Percentiles rank a stretch among this genome's conserved stretches.
Conservation (phyloP, 192 early-diverging fungal genomes). For the Coemansia erecta region DNA sequence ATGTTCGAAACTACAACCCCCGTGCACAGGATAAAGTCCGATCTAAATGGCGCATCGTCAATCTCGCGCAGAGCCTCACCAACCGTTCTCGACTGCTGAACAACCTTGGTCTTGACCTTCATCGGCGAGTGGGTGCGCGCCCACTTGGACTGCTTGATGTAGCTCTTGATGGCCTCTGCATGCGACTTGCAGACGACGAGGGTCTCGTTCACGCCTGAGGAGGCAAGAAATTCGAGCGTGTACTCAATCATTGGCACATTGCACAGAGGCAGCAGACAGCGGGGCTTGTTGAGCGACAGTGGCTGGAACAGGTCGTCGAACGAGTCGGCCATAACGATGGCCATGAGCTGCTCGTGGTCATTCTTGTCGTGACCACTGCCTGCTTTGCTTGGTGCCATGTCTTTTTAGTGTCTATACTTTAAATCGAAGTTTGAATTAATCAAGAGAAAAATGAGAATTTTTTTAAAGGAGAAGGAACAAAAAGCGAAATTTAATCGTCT, state of each 20-base stretch:
- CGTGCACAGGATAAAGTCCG: slow-evolving; percentile 89
- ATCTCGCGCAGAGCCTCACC: slow-evolving; percentile 92
- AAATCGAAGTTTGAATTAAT: no score
- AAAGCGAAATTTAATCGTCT: not conserved
- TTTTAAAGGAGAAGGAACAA: not conserved
- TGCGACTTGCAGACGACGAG: slow-evolving; percentile 84
- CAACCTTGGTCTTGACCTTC: slow-evolving; percentile 69
- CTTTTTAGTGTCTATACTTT: not conserved
- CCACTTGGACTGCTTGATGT: slow-evolving; percentile 88
- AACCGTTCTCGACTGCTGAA: slow-evolving; percentile 70
- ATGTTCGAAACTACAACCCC: slow-evolving; percentile 92
- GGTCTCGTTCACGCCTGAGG: slow-evolving; percentile 81
- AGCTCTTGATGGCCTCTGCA: slow-evolving; percentile 75
- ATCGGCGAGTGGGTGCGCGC: slow-evolving; percentile 61
- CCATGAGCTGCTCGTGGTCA: slow-evolving; percentile 57
- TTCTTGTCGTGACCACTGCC: slow-evolving; percentile 5
- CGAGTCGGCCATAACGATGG: slow-evolving; percentile 89
- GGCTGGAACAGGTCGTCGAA: slow-evolving; percentile 88
- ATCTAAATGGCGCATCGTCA: slow-evolving; percentile 74
- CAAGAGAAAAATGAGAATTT: no score
- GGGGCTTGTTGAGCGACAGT: slow-evolving; percentile 76
- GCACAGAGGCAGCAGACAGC: slow-evolving; percentile 90
- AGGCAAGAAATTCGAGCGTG: slow-evolving; percentile 88
- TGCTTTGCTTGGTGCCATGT: slow-evolving; percentile 8
- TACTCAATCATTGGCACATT: slow-evolving; percentile 98